These are phyloP conservation scores for Hyaloscypha hepaticicola DNA, from an alignment of 495 filamentous ascomycete species.

Conservation along the genomic window DNA sequence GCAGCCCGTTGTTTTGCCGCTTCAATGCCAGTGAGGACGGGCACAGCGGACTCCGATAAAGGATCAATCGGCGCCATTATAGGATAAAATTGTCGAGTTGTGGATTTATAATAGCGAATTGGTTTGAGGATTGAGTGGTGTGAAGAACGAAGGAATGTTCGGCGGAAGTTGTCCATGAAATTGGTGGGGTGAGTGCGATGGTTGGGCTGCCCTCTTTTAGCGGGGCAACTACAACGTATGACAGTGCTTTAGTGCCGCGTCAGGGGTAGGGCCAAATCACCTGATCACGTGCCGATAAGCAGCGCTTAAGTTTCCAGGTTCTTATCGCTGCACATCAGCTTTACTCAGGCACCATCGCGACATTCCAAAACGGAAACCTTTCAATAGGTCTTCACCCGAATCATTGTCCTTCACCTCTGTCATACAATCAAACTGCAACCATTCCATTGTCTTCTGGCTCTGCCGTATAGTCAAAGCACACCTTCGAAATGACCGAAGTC, in stretches of 20 bases:
- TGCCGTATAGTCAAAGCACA: background rate
- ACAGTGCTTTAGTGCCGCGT: background rate
- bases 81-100: too few species aligned
- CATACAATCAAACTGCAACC: background rate
- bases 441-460: background rate
- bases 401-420: background rate
- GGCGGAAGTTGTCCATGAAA: slow-evolving; percentile 2
- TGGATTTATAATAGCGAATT: background rate
- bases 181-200: slow-evolving; percentile 5
- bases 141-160: background rate
- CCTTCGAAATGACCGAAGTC: slow-evolving; percentile 28
- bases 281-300: background rate
- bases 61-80: background rate
- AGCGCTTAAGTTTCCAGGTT: too few species aligned
- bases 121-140: background rate
- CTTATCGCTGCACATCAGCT: background rate
- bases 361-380: background rate
- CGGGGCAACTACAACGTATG: background rate
- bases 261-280: background rate
- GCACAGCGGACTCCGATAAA: slow-evolving; percentile 14
- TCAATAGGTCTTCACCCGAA: background rate
- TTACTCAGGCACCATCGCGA: background rate
- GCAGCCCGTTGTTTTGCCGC: slow-evolving; percentile 82
- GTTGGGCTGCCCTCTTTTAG: background rate
- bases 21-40: slow-evolving; percentile 55